Evolutionary conservation across 805 yeast genomes (phyloP).

Genomic region (Candida ulmi): DNA sequence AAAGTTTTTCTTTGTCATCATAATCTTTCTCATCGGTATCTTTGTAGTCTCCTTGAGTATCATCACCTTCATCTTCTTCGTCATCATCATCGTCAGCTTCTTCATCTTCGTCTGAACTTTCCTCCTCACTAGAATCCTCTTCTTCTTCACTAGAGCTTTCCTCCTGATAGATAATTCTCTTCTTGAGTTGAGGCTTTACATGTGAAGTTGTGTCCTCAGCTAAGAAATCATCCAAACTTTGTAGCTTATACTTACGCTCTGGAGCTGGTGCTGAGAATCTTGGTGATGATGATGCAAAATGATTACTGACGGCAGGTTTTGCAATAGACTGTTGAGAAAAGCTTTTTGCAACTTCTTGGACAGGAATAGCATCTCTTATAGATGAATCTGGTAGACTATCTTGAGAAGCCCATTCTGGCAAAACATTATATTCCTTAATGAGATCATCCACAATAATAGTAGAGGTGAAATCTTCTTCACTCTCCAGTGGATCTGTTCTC

Average conservation of each 20-base stretch:
- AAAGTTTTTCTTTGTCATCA: neutral
- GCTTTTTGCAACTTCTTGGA: conserved; percentile 34
- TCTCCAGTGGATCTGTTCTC: conserved; percentile 14
- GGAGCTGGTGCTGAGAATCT: conserved; percentile 5
- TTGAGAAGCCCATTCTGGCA: conserved; percentile 42
- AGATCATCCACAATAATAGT: conserved; percentile 20
- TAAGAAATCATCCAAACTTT: conserved; percentile 84
- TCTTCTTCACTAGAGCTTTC: conserved; percentile 27
- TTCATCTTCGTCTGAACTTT: conserved; percentile 21
- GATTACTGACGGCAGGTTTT: neutral
- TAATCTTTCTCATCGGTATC: conserved; percentile 26
- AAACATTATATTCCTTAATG: conserved; percentile 19
- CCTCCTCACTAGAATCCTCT: conserved; percentile 25
- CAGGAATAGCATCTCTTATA: conserved; percentile 32
- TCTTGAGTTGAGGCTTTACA: conserved; percentile 7
- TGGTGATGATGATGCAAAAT: neutral
- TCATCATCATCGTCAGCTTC: conserved; percentile 22
- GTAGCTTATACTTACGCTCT: conserved; percentile 49
- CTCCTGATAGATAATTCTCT: conserved; percentile 13
- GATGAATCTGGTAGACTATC: conserved; percentile 25
- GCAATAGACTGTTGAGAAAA: conserved; percentile 17
- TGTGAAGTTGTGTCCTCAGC: conserved; percentile 33
- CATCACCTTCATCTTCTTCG: conserved; percentile 10
- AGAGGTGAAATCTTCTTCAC: conserved; percentile 12
- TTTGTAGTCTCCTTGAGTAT: conserved; percentile 1